Evolutionary conservation across 176 grass and related monocot genomes (phyloP).

Genomic region (Thinopyrum elongatum): DNA sequence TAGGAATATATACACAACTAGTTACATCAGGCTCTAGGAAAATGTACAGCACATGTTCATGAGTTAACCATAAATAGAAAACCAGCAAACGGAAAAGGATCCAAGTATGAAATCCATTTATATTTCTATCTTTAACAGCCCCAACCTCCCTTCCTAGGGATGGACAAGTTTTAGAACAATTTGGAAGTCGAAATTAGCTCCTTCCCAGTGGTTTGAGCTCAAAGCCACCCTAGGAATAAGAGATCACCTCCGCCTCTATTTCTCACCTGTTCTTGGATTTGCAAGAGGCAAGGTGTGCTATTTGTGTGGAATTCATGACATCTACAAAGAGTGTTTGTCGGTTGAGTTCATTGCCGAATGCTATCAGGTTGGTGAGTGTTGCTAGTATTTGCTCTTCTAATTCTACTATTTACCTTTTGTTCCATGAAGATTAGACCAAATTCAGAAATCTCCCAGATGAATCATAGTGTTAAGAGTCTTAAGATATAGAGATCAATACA

Average conservation of each 20-base stretch:
- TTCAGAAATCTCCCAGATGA: not conserved
- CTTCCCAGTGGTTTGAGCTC: too few species aligned
- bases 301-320: not conserved
- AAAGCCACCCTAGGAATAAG: too few species aligned
- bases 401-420: not conserved
- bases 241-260: too few species aligned
- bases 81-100: too few species aligned
- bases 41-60: not conserved
- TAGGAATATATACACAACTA: not conserved
- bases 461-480: not conserved
- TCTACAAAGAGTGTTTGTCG: not conserved
- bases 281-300: not conserved
- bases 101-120: too few species aligned
- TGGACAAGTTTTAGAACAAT: too few species aligned
- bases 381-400: not conserved
- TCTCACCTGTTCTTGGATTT: too few species aligned
- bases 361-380: not conserved
- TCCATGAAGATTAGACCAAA: too few species aligned
- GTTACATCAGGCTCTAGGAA: not conserved
- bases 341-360: not conserved
- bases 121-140: too few species aligned
- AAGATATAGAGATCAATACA: not conserved
- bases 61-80: too few species aligned
- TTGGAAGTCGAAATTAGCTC: too few species aligned
- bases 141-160: too few species aligned